A percentile compares a stretch with the other conserved stretches of the same genome.
phyloP scores from a whole-genome alignment of 345 rosid genomes.

The Syzygium oleosum region DNA sequence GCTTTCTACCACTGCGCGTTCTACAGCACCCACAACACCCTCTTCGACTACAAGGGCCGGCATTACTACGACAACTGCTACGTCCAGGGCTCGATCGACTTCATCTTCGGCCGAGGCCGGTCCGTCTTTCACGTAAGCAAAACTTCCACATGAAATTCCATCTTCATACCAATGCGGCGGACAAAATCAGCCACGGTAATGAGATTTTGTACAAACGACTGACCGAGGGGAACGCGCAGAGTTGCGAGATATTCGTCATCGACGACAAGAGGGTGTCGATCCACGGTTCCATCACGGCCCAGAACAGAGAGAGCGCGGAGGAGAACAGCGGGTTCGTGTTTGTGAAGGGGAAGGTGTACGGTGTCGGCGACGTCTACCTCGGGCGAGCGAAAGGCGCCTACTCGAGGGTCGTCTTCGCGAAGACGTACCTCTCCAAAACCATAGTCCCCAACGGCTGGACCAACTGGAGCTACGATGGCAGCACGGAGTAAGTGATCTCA shows the following conservation, averaged over 20 bases:
- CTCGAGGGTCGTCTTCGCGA: constrained; percentile 59
- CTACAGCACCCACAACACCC: constrained; percentile 79
- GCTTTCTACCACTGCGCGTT: constrained; percentile 92
- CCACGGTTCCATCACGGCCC: constrained; percentile 79
- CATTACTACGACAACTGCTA: constrained; percentile 78
- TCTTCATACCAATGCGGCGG: background rate
- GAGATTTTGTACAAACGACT: background rate
- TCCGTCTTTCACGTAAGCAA: constrained; percentile 51
- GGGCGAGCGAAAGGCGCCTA: constrained; percentile 79
- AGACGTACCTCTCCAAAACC: constrained; percentile 62
- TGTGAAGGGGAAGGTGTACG: constrained; percentile 60
- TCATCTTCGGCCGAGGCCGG: constrained; percentile 88
- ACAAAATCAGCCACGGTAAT: background rate
- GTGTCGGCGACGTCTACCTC: constrained; percentile 46
- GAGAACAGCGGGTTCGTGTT: constrained; percentile 73
- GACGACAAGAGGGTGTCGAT: constrained; percentile 64
- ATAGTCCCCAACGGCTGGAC: constrained; percentile 74
- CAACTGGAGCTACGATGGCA: constrained; percentile 66
- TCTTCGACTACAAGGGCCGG: constrained; percentile 92
- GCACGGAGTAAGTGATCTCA: constrained; percentile 36
- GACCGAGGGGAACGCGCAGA: constrained; percentile 15
- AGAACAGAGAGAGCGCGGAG: constrained; percentile 33
- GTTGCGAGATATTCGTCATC: constrained; percentile 69
- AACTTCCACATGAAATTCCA: background rate
- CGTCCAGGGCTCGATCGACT: constrained; percentile 91